Conservation (phyloP, 2,329 filamentous ascomycete genomes). For the Fusarium sp. region DNA sequence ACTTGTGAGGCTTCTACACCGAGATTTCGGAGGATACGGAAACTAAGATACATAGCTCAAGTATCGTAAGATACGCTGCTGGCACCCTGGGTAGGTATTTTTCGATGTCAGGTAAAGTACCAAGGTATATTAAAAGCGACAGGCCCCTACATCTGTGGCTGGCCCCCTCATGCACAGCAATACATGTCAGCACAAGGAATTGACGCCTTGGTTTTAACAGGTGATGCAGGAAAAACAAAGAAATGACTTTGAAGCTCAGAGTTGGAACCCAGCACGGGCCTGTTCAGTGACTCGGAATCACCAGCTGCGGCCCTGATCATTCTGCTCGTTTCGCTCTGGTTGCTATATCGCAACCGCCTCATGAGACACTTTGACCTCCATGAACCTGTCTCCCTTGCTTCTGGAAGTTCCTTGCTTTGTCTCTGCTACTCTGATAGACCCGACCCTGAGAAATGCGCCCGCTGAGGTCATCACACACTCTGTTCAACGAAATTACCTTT, state of each 20-base stretch:
- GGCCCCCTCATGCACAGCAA: conserved; percentile 6
- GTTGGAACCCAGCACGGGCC: conserved; percentile 3
- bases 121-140: not conserved
- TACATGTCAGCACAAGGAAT: conserved; percentile 21
- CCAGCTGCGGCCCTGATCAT: not conserved
- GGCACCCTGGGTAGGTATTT: not conserved
- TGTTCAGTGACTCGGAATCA: not conserved
- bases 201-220: conserved; percentile 1
- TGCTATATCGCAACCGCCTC: conserved; percentile 2
- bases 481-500: not conserved
- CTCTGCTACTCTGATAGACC: not conserved
- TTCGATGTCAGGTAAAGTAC: not conserved
- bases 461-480: conserved; percentile 2
- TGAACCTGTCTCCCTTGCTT: conserved; percentile 20
- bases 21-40: not conserved
- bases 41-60: not conserved
- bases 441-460: conserved; percentile 1
- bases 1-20: not conserved
- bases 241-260: conserved; percentile 1
- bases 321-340: not conserved
- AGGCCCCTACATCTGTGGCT: not conserved
- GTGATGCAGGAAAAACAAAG: not conserved
- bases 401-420: not conserved
- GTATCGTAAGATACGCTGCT: not conserved
- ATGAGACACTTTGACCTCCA: conserved; percentile 18